Evolutionary conservation across 1,284 basidiomycete genomes (phyloP).

Genomic region (Papiliotrema nemorosa): DNA sequence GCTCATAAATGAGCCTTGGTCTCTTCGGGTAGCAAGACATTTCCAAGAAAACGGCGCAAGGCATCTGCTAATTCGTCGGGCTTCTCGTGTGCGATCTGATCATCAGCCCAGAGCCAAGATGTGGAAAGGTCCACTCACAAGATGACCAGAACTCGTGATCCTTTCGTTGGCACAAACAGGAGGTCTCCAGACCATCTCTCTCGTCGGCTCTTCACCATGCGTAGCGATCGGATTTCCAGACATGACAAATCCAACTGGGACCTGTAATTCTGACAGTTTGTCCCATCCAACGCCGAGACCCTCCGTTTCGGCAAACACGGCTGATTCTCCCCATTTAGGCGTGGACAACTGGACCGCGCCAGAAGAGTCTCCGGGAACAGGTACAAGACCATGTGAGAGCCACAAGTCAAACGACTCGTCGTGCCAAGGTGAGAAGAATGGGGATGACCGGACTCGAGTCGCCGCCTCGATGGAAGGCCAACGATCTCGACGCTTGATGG

Average conservation of each 20-base stretch:
- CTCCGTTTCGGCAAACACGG: conserved; percentile 29
- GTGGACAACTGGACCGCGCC: conserved; percentile 33
- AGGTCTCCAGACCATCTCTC: conserved; percentile 37
- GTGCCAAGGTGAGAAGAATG: conserved; percentile 49
- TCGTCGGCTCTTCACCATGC: conserved; percentile 23
- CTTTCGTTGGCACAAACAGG: conserved; percentile 26
- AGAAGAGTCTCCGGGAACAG: conserved; percentile 15
- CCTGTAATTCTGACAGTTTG: conserved; percentile 19
- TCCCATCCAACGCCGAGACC: conserved; percentile 33
- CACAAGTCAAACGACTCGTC: conserved; percentile 64
- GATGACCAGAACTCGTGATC: conserved; percentile 33
- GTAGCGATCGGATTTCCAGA: conserved; percentile 23
- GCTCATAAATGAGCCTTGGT: too few species aligned
- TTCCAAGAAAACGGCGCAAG: conserved; percentile 29
- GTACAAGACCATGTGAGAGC: conserved; percentile 61
- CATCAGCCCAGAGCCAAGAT: background rate
- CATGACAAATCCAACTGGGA: conserved; percentile 36
- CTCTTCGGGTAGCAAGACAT: conserved; percentile 5
- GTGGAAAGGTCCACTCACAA: conserved; percentile 17
- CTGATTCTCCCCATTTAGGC: conserved; percentile 33
- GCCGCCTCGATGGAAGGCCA: conserved; percentile 69
- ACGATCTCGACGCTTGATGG: conserved; percentile 60
- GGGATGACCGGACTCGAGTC: conserved; percentile 52
- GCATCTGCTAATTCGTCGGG: conserved; percentile 33
- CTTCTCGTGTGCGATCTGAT: conserved; percentile 36